These are phyloP conservation scores for Thermothielavioides terrestris DNA, from an alignment of 495 filamentous ascomycete species.

Conservation along the genomic window DNA sequence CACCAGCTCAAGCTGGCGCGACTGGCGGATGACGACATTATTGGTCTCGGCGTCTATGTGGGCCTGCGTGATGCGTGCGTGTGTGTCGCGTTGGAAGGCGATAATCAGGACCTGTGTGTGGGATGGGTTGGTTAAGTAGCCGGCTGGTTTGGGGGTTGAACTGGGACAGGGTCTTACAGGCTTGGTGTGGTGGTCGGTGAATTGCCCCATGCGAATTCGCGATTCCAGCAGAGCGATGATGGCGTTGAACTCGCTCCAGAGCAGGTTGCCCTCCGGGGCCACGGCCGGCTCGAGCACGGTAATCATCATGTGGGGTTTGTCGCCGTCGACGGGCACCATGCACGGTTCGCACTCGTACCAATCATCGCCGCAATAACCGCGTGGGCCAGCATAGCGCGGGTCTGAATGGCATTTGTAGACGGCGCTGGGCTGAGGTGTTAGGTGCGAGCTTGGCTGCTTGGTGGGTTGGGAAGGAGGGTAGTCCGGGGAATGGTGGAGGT, in stretches of 20 bases:
- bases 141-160: background rate
- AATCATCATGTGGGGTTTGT: background rate
- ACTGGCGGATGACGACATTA: background rate
- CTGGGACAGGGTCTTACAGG: background rate
- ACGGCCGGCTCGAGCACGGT: background rate
- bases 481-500: background rate
- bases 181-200: background rate
- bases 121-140: background rate
- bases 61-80: background rate
- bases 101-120: background rate
- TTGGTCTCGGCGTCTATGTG: background rate
- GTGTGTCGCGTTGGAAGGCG: background rate
- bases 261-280: background rate
- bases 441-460: background rate
- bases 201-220: background rate
- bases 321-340: background rate
- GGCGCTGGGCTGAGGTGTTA: background rate
- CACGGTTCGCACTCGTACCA: background rate
- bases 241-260: background rate
- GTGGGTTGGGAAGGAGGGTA: too few species aligned
- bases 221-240: background rate
- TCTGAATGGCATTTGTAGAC: background rate
- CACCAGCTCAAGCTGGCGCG: background rate
- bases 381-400: background rate
- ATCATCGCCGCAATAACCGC: background rate